These are phyloP conservation scores for Tricholoma bakamatsutake DNA, from an alignment of 768 basidiomycete genomes.

Conservation along the genomic window DNA sequence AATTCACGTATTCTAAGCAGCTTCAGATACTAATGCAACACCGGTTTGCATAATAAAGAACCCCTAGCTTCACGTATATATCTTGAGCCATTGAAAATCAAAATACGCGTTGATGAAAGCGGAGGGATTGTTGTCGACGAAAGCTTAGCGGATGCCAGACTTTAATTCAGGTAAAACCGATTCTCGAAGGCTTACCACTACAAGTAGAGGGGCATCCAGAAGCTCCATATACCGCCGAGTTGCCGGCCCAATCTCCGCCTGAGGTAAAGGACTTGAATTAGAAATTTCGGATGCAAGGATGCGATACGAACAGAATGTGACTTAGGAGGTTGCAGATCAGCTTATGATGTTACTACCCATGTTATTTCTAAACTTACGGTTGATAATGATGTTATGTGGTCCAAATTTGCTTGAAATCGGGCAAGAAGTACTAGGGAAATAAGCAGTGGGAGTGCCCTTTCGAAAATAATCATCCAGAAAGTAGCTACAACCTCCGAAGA, in stretches of 20 bases:
- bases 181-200: slow-evolving; percentile 31
- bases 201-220: slow-evolving; percentile 53
- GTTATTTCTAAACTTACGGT: slow-evolving; percentile 28
- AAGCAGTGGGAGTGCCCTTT: slow-evolving; percentile 54
- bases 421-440: slow-evolving; percentile 57
- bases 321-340: slow-evolving; percentile 11
- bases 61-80: slow-evolving; percentile 19
- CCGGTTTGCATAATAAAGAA: no score
- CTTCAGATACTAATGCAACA: no score
- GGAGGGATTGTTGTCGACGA: slow-evolving; percentile 58
- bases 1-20: no score
- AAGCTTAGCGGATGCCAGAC: slow-evolving; percentile 33
- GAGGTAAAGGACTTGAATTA: not conserved
- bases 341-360: not conserved
- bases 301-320: slow-evolving; percentile 30
- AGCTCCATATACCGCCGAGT: slow-evolving; percentile 25
- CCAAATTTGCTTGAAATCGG: slow-evolving; percentile 49
- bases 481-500: not conserved
- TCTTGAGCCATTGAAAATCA: slow-evolving; percentile 55
- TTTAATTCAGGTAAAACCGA: not conserved
- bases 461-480: not conserved
- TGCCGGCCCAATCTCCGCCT: slow-evolving; percentile 60
- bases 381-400: slow-evolving; percentile 59
- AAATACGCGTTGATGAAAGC: slow-evolving; percentile 70
- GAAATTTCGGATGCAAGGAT: not conserved